These are phyloP conservation scores for Catunica adiposa DNA, from an alignment of 2,329 filamentous ascomycete genomes.

Conservation along the genomic window DNA sequence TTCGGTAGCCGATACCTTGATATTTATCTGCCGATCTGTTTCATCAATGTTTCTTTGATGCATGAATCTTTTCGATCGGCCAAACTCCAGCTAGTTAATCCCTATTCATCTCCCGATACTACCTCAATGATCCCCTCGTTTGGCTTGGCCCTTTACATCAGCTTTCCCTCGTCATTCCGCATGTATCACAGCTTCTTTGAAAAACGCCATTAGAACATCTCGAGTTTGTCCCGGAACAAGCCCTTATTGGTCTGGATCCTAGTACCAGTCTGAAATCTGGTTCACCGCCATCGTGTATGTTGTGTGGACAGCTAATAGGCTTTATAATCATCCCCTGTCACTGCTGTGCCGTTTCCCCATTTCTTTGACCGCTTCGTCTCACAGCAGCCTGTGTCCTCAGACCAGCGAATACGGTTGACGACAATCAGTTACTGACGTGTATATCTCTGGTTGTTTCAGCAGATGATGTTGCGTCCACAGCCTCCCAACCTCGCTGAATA, in stretches of 20 bases:
- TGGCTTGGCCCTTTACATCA: neutral
- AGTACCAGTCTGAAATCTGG: too few species aligned
- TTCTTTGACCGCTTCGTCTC: neutral
- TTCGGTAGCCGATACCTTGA: too few species aligned
- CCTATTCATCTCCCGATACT: neutral
- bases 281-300: too few species aligned
- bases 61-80: neutral
- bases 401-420: neutral
- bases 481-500: neutral
- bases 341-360: neutral
- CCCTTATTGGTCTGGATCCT: too few species aligned
- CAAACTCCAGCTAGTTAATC: neutral
- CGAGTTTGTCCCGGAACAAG: too few species aligned
- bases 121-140: neutral
- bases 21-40: too few species aligned
- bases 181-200: too few species aligned
- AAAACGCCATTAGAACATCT: too few species aligned
- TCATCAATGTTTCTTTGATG: neutral
- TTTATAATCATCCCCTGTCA: neutral
- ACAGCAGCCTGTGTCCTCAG: neutral
- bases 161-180: neutral
- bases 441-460: neutral
- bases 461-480: neutral
- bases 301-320: neutral
- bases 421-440: neutral